Conservation (phyloP, 1,284 basidiomycete genomes). For the Cryptococcus hybrid region DNA sequence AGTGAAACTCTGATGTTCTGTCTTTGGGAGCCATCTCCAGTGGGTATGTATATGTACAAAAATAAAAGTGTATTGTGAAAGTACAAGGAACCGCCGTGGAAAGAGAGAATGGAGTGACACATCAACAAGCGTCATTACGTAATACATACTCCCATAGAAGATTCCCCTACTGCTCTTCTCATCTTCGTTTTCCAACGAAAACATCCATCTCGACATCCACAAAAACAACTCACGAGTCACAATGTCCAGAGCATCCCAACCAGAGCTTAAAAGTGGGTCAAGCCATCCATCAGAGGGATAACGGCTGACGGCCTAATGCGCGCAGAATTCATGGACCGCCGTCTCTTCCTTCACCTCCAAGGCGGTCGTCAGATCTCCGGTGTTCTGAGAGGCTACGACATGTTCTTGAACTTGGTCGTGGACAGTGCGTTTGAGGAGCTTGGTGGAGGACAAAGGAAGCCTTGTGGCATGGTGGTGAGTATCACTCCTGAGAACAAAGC, state of each 20-base stretch:
- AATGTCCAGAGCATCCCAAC: slow-evolving; percentile 89
- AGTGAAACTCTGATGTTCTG: slow-evolving; percentile 49
- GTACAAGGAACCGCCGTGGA: not conserved
- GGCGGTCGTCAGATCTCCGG: slow-evolving; percentile 96
- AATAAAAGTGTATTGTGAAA: not conserved
- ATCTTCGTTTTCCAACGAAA: not conserved
- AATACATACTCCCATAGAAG: not conserved
- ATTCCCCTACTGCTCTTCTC: too few species aligned
- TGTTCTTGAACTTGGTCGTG: slow-evolving; percentile 97
- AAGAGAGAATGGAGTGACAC: not conserved
- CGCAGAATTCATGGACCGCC: slow-evolving; percentile 95
- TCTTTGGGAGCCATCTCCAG: slow-evolving; percentile 42
- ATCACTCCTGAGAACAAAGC: not conserved
- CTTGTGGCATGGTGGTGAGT: slow-evolving; percentile 85
- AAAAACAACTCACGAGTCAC: slow-evolving; percentile 10
- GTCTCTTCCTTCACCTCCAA: slow-evolving; percentile 90
- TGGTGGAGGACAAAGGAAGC: slow-evolving; percentile 81
- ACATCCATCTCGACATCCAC: not conserved
- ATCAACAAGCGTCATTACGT: not conserved
- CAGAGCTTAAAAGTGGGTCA: slow-evolving; percentile 82
- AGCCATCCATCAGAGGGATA: not conserved
- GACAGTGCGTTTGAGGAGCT: slow-evolving; percentile 94
- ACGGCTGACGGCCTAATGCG: not conserved
- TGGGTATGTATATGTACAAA: not conserved
- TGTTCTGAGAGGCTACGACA: slow-evolving; percentile 93